Base-by-base conservation (phyloP, 805 yeast genomes). In the Starmerella lactis-condensi region DNA sequence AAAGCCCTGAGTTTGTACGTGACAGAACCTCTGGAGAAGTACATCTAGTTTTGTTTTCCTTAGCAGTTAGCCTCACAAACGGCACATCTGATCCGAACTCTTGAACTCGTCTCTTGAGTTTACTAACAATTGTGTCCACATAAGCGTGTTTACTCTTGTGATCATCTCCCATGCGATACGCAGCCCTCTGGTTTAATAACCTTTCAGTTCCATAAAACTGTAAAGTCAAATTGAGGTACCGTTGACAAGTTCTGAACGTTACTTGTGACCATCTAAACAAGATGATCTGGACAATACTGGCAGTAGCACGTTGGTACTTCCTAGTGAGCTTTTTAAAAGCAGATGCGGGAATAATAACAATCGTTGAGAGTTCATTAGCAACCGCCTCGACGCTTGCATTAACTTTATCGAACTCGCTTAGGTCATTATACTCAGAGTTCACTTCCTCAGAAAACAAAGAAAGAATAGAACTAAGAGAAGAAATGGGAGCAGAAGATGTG, bases 221-320 rank as follows among this genome's bases (percentile, higher is more conserved):
- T 13, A 65, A 58, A 0, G 95, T 81, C 15, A 85, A 55, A 0
- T 93, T 94, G 29, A 85, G 58, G 50, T 85, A 89, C 39, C 69
- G 65, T 50, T 83, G 89, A 7, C 89, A 78, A 0, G 95, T 78
- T 47, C 78, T 83, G 52, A 85, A 72, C 0, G 96, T 85, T 6
- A 89, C 94, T 42, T 91, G 67, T 49, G 81, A 79, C 32, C 89
- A 61, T 39, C 93, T 65, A 1, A 92, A 74, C 34, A 85, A 56
- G 16, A 85, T 79, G 69, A 85, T 82, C 44, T 91, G 93, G 10
- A 85, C 85, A 19, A 89, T 83, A 51, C 83, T 94, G 0, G 94
- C 78, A 0, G 94, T 75, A 1, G 93, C 78, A 39, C 76, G 69
- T 5, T 96, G 96, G 47, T 72, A 79, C 43, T 72, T 76, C 19